Percentiles rank a stretch among this genome's conserved stretches.
These are phyloP conservation scores for Arctostaphylos glauca DNA, from an alignment of 148 eudicot genomes.

Conservation along the genomic window DNA sequence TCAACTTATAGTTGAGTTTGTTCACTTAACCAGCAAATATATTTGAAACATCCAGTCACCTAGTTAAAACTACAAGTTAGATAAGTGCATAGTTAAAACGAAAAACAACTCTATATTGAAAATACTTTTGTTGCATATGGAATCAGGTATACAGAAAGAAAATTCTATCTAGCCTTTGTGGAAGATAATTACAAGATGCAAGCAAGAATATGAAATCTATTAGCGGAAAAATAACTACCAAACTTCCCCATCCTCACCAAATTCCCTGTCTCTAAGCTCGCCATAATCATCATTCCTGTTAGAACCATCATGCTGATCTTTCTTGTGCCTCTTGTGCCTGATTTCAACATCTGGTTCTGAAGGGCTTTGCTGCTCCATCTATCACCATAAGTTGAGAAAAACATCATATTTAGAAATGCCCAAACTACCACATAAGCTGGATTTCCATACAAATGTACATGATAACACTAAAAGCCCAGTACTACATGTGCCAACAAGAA, in stretches of 20 bases:
- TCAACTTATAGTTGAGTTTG: background rate
- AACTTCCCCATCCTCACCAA: slow-evolving; percentile 54
- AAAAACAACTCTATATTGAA: background rate
- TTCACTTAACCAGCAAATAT: background rate
- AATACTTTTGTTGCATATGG: background rate
- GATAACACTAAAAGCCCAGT: background rate
- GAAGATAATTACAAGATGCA: slow-evolving; percentile 12
- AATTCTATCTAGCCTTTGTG: background rate
- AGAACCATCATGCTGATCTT: slow-evolving; percentile 58
- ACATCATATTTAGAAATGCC: background rate
- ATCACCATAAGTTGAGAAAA: background rate
- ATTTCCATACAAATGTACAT: background rate
- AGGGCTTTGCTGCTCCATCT: slow-evolving; percentile 42
- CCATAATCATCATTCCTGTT: slow-evolving; percentile 47
- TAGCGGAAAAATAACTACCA: slow-evolving; percentile 14
- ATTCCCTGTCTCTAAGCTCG: slow-evolving; percentile 60
- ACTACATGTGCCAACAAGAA: background rate
- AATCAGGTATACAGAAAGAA: background rate
- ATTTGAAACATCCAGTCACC: background rate
- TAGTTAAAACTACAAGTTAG: background rate
- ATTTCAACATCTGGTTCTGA: slow-evolving; percentile 59
- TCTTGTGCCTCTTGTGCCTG: slow-evolving; percentile 63
- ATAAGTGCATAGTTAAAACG: background rate
- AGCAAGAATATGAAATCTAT: slow-evolving; percentile 3
- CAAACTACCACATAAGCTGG: background rate